Evolutionary conservation across 495 filamentous ascomycete genomes (phyloP), one percentile per base, ranked within the genome.

Genomic region (Copromyces sp.): DNA sequence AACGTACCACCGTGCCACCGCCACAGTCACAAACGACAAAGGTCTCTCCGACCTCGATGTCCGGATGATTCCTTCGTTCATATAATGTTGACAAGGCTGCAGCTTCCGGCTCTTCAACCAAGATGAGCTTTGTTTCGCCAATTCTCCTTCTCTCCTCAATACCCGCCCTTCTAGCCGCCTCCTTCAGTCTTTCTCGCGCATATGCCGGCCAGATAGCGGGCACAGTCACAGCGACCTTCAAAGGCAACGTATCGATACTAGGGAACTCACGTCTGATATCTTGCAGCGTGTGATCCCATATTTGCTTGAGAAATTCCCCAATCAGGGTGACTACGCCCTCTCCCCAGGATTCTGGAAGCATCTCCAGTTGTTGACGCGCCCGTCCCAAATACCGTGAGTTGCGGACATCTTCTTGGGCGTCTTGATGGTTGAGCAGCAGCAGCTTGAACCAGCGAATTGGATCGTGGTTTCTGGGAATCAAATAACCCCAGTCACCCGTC

Each of bases 371-470:
- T 17, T 71, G 2, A 65, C 74, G 68, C 61, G 74, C 39, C 70
- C 70, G 32, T 69, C 74, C 1, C 12, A 78, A 45, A 29, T 71
- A 69, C 9, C 61, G 68, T 0, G 69, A 71, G 4, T 29, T 32
- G 20, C 68, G 74, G 9, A 79, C 42, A 11, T 77, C 71, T 9
- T 75, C 70, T 2, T 40, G 4, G 39, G 78, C 68, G 32, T 80
- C 78, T 17, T 74, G 42, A 32, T 73, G 39, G 1, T 75, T 73
- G n/a, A 79, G 68, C 24, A 80, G 68, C 3, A 80, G 70, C 4
- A 79, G 73, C 41, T 80, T 80, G 69, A 80, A 80, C 79, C 79
- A 80, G 0, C 73, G 71, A 14, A 80, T 39, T 1, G 76, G 77
- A 1, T 80, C 71, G 6, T 42, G 47, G 11, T 80, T 70, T 4